These are phyloP conservation scores for Herpetospermum pedunculosum DNA, from an alignment of 306 rosid genomes.

Conservation along the genomic window DNA sequence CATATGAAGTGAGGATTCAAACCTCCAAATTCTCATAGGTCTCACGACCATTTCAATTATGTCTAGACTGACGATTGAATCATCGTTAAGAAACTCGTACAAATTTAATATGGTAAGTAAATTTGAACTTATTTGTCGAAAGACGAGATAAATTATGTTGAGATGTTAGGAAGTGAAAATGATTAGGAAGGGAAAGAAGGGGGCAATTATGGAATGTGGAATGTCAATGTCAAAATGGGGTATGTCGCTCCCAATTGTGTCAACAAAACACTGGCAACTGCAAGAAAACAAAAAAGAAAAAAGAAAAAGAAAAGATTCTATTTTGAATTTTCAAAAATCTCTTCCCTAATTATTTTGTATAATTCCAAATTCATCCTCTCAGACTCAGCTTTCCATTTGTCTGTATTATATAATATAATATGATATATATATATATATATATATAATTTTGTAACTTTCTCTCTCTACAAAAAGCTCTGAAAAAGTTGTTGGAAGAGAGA, in stretches of 20 bases:
- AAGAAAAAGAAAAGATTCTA: not conserved
- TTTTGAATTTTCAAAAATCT: not conserved
- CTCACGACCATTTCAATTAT: too few species aligned
- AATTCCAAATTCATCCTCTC: conserved; percentile 6
- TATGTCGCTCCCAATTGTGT: not conserved
- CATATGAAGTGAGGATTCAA: too few species aligned
- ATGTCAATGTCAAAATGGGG: not conserved
- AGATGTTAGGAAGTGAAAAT: too few species aligned
- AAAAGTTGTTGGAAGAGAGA: not conserved
- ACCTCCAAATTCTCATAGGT: too few species aligned
- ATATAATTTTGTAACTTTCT: not conserved
- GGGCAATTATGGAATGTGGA: too few species aligned
- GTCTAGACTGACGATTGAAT: too few species aligned
- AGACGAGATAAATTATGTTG: too few species aligned
- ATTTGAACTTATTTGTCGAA: too few species aligned
- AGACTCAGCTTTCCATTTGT: not conserved
- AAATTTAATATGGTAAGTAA: too few species aligned
- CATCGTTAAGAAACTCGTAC: too few species aligned
- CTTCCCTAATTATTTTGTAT: not conserved
- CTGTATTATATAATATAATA: not conserved
- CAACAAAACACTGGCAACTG: not conserved
- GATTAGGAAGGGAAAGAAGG: too few species aligned
- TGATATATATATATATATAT: too few species aligned
- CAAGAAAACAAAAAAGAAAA: not conserved
- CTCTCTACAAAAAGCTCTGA: not conserved